Percentiles rank a stretch among this genome's conserved stretches.
phyloP scores from a whole-genome alignment of 345 rosid species.

The Murraya koenigii region DNA sequence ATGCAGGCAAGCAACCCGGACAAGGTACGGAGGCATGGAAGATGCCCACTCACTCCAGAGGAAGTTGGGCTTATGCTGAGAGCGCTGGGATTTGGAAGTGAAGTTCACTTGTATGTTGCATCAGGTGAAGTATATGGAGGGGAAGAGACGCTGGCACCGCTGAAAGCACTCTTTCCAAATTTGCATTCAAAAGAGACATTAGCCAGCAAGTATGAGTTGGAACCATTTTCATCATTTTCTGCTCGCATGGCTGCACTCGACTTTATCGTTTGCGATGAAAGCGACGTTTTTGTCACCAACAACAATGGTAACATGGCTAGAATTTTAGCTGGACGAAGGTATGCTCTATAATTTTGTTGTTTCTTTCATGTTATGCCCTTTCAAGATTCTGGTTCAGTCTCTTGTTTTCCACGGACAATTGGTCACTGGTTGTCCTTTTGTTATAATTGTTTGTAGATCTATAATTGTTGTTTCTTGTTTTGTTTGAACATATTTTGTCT shows the following conservation, averaged over 20 bases:
- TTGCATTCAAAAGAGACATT: slow-evolving; percentile 81
- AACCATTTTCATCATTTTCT: slow-evolving; percentile 64
- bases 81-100: slow-evolving; percentile 83
- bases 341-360: background rate
- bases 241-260: slow-evolving; percentile 97
- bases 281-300: slow-evolving; percentile 88
- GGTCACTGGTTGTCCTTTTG: background rate
- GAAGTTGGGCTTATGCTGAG: slow-evolving; percentile 91
- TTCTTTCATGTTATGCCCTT: background rate
- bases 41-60: slow-evolving; percentile 90
- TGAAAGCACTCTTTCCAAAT: slow-evolving; percentile 84
- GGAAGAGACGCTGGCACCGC: slow-evolving; percentile 70
- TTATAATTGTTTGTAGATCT: background rate
- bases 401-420: background rate
- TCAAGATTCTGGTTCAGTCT: background rate
- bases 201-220: slow-evolving; percentile 66
- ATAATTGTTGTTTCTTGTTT: background rate
- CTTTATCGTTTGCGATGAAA: slow-evolving; percentile 88
- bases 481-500: background rate
- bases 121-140: slow-evolving; percentile 95
- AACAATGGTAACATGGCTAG: slow-evolving; percentile 98
- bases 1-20: slow-evolving; percentile 74
- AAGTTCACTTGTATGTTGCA: slow-evolving; percentile 80
- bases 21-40: slow-evolving; percentile 70
- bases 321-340: slow-evolving; percentile 95